phyloP scores from a whole-genome alignment of 2,329 filamentous ascomycete species.

The Fusarium drepaniforme region DNA sequence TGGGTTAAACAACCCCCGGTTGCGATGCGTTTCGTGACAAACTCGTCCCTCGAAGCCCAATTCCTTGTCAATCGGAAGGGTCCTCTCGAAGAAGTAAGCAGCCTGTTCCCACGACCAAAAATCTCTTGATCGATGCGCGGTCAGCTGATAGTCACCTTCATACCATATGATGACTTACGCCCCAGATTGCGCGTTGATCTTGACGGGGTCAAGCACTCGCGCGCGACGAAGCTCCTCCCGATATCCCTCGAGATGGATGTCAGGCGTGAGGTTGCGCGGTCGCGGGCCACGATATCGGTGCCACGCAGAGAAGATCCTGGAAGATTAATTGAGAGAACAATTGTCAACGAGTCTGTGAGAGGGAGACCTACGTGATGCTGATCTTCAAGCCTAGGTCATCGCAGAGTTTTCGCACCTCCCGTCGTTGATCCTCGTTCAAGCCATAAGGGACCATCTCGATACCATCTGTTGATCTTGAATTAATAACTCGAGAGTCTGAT shows the following conservation, averaged over 20 bases:
- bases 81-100: not conserved
- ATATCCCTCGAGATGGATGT: constrained; percentile 9
- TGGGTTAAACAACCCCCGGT: not conserved
- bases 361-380: not conserved
- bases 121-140: not conserved
- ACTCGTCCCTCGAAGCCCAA: not conserved
- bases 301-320: not conserved
- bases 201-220: constrained; percentile 1
- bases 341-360: fast-evolving
- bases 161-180: not conserved
- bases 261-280: not conserved
- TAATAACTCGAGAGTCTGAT: not conserved
- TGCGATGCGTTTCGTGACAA: not conserved
- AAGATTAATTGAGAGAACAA: not conserved
- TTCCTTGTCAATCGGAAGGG: not conserved
- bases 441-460: not conserved
- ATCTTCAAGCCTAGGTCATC: not conserved
- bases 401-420: not conserved
- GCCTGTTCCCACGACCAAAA: not conserved
- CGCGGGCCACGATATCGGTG: not conserved
- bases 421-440: not conserved
- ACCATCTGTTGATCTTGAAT: not conserved
- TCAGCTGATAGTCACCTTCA: not conserved
- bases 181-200: constrained; percentile 24
- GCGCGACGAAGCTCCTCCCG: constrained; percentile 11